Evolutionary conservation across 2,329 filamentous ascomycete genomes (phyloP).

Genomic region (Fonsecaea multimorphosa): DNA sequence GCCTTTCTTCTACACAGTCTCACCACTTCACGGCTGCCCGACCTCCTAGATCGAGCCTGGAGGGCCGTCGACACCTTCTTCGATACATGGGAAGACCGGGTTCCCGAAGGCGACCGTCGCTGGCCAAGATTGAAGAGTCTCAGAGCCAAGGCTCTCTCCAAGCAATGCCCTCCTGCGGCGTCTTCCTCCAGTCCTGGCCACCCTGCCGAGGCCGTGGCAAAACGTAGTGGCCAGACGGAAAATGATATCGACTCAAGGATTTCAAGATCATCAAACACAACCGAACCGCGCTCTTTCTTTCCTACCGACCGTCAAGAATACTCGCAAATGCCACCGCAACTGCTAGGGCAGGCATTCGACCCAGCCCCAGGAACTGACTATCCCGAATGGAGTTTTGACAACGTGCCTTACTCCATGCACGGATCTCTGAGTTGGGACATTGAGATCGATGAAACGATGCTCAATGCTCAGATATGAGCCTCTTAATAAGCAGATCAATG

Average conservation of each 20-base stretch:
- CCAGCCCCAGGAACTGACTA: background rate
- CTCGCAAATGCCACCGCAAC: background rate
- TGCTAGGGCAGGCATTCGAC: background rate
- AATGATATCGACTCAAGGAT: background rate
- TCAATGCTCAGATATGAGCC: background rate
- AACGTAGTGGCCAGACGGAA: background rate
- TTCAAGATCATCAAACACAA: background rate
- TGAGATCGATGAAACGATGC: constrained; percentile 13
- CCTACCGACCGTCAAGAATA: background rate
- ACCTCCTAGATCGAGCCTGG: constrained; percentile 66
- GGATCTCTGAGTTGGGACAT: constrained; percentile 17
- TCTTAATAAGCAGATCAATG: background rate
- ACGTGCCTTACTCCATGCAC: constrained; percentile 12
- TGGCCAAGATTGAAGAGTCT: constrained; percentile 68
- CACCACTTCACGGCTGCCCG: constrained; percentile 61
- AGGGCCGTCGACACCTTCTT: constrained; percentile 58
- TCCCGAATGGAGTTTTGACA: constrained; percentile 23
- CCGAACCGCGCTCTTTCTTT: background rate
- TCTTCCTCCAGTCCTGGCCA: background rate
- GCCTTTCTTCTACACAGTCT: constrained; percentile 66
- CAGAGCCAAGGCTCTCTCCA: constrained; percentile 59
- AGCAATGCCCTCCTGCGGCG: background rate
- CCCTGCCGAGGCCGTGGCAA: background rate
- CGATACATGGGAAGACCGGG: constrained; percentile 44
- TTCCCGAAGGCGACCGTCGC: constrained; percentile 56